Base-by-base conservation (phyloP, 163 green algal genomes). In the Scenedesmus sp. region DNA sequence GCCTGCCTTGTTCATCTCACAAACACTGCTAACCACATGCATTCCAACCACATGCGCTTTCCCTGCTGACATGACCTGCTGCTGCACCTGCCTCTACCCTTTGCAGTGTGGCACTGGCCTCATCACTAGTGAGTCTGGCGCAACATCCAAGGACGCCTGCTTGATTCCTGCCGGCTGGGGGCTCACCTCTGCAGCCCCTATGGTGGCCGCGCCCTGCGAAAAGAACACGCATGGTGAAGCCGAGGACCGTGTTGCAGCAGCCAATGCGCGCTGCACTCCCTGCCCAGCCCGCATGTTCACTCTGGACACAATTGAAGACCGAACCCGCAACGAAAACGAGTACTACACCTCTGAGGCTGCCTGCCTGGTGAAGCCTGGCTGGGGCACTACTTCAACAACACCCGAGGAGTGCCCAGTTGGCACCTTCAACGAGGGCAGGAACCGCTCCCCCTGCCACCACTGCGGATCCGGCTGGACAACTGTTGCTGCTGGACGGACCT, bases 351-450 rank as follows among this genome's bases (percentile, higher is more conserved):
- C 16, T 23, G 79, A 85, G 8, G 46, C 54, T 56, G 79, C 34
- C 79, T 85, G 79, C 79, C 34, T 62, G 79, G 26, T n/a, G 9
- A 57, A 85, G 79, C 46, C 79, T 12, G 79, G 79, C 10, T 85
- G 79, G 79, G 79, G 79, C 79, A 20, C 55, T 8, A 57, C 79
- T 46, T 34, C 7, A 9, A 60, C 79, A 9, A 23, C 1, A 46
- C 26, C 79, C 26, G 7, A 85, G 46, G 26, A 85, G 52, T 85
- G 79, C 79, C 10, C 79, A 23, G 16, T 34, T 9, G 79, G 79
- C 52, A 85, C 46, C 8, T 85, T 56, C 46, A 60, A 57, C 26
- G 52, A 56, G 4, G 79, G 79, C 79, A 59, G 23, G 46, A 85
- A 59, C 79, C 79, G 79, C 79, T 13, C 8, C 1, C 46, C 79